phyloP scores from a whole-genome alignment of 306 rosid species.

The Oemleria cerasiformis region DNA sequence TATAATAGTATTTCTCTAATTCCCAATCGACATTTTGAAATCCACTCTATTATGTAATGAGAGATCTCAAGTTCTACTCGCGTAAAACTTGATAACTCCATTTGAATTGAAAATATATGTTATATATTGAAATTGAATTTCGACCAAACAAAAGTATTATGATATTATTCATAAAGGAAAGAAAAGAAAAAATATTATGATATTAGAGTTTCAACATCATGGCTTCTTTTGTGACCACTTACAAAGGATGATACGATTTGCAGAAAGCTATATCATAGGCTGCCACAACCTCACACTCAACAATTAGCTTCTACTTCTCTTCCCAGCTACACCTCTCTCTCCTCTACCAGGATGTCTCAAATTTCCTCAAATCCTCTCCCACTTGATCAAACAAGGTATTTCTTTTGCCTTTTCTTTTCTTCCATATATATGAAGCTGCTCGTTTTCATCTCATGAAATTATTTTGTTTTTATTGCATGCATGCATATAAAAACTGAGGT shows the following conservation, averaged over 20 bases:
- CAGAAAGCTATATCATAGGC: neutral
- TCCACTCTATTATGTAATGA: too few relatives aligned
- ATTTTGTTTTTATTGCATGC: too few relatives aligned
- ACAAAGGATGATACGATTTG: neutral
- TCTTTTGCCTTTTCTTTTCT: neutral
- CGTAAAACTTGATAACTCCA: too few relatives aligned
- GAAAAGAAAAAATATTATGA: neutral
- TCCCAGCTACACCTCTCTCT: neutral
- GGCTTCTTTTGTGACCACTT: neutral
- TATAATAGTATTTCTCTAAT: too few relatives aligned
- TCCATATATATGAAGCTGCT: neutral
- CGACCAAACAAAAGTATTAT: too few relatives aligned
- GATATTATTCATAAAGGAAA: too few relatives aligned
- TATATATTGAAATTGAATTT: too few relatives aligned
- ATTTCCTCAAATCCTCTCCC: conserved; percentile 1
- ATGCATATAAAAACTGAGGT: too few relatives aligned
- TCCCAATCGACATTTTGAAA: too few relatives aligned
- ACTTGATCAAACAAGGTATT: neutral
- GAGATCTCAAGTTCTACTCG: too few relatives aligned
- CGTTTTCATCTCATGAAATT: neutral
- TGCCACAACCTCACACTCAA: neutral
- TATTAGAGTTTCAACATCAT: neutral
- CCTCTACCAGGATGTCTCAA: neutral
- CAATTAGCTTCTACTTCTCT: neutral
- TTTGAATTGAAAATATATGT: too few relatives aligned